Conservation (phyloP, 768 basidiomycete species). For the Leucocoprinus sp. region DNA sequence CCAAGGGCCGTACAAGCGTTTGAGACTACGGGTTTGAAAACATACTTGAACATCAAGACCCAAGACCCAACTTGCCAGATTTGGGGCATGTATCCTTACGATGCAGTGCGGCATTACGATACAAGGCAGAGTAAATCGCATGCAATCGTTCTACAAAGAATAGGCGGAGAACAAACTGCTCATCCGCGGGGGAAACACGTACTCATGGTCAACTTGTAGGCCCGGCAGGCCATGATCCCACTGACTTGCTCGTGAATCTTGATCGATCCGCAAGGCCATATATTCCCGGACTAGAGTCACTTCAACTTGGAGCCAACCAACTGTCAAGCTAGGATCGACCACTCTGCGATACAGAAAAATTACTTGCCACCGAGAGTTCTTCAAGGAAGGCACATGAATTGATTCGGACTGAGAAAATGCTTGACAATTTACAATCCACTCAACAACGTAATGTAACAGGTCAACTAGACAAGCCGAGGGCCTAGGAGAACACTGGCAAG, state of each 20-base stretch:
- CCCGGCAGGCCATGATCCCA: not conserved
- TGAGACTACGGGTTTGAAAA: no score
- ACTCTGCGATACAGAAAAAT: not conserved
- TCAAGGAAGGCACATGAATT: not conserved
- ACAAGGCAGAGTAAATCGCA: no score
- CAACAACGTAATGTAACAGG: not conserved
- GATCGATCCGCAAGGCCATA: not conserved
- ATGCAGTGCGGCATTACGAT: no score
- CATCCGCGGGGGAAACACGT: constrained; percentile 6
- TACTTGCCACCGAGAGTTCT: not conserved
- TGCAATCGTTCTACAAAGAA: no score
- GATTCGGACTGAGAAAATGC: not conserved
- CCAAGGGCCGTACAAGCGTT: no score
- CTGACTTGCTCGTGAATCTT: constrained; percentile 3
- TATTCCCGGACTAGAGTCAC: constrained; percentile 4
- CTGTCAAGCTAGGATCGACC: constrained; percentile 4
- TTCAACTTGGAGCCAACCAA: not conserved
- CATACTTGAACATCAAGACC: no score
- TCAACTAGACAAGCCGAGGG: not conserved
- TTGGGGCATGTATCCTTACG: no score
- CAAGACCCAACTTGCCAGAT: no score
- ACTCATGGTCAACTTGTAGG: not conserved
- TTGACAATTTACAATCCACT: not conserved
- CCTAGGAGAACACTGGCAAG: not conserved
- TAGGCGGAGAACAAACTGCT: no score